phyloP scores from a whole-genome alignment of 2,329 filamentous ascomycete genomes.

The Neonectria punicea region DNA sequence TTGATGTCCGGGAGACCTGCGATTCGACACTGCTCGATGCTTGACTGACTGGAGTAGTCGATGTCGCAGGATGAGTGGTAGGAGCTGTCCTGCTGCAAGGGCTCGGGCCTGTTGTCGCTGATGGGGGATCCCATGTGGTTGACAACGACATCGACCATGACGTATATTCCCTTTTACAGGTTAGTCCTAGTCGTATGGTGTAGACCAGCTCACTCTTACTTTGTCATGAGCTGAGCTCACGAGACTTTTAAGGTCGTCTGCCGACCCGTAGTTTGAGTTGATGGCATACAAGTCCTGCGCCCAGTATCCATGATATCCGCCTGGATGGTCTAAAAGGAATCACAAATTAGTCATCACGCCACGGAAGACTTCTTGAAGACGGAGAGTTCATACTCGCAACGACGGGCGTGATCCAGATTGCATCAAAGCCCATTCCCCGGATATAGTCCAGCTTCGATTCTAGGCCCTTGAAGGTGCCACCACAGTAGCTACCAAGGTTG shows the following conservation, averaged over 20 bases:
- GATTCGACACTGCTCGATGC: neutral
- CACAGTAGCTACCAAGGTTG: constrained; percentile 63
- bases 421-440: constrained; percentile 68
- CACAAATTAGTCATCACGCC: neutral
- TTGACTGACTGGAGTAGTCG: neutral
- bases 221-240: neutral
- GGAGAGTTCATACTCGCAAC: constrained; percentile 53
- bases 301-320: neutral
- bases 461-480: constrained; percentile 69
- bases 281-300: neutral
- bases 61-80: neutral
- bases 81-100: constrained; percentile 56
- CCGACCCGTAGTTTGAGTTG: neutral
- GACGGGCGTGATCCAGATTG: constrained; percentile 69
- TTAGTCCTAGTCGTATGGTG: neutral
- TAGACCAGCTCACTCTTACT: neutral
- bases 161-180: constrained; percentile 50
- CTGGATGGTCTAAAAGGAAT: neutral
- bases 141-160: constrained; percentile 71
- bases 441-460: constrained; percentile 71
- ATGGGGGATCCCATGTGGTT: constrained; percentile 70
- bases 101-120: constrained; percentile 52
- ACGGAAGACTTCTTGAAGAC: neutral
- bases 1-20: neutral
- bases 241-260: neutral